Percentiles rank a stretch among this genome's conserved stretches.
Evolutionary conservation across 345 rosid species (phyloP).

Genomic region (thale cress (Arabidopsis thaliana)): DNA sequence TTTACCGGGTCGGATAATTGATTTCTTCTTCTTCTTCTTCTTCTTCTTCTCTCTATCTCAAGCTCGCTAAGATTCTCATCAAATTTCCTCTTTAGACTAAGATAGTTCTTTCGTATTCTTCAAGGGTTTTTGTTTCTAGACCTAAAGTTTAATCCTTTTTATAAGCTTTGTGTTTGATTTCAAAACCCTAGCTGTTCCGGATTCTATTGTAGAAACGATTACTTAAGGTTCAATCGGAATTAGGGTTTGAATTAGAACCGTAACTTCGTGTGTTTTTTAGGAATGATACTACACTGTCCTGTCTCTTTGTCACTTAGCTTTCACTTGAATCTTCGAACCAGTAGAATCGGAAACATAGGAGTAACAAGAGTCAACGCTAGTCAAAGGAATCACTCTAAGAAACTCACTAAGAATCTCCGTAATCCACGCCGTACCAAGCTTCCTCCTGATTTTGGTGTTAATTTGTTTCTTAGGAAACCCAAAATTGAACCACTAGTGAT

Average conservation of each 20-base stretch:
- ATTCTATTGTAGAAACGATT: conserved; percentile 13
- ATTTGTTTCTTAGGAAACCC: conserved; percentile 74
- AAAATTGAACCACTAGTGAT: conserved; percentile 8
- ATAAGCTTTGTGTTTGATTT: conserved; percentile 18
- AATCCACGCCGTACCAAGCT: conserved; percentile 72
- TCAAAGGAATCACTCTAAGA: conserved; percentile 50
- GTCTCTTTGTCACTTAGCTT: conserved; percentile 38
- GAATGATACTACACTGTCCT: conserved; percentile 33
- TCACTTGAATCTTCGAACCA: conserved; percentile 23
- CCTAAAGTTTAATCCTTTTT: conserved; percentile 16
- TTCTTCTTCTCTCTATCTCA: background rate
- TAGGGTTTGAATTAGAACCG: background rate
- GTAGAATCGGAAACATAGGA: background rate
- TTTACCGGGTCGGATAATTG: background rate
- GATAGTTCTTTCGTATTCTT: background rate
- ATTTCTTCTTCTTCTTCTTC: conserved; percentile 7
- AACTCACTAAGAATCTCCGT: conserved; percentile 64
- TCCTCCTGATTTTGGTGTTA: conserved; percentile 87
- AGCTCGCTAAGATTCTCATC: background rate
- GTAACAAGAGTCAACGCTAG: conserved; percentile 29
- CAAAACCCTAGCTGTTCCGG: conserved; percentile 25
- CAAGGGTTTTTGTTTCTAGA: background rate
- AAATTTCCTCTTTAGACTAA: background rate
- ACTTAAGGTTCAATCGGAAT: background rate
- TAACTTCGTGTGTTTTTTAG: background rate